These are phyloP conservation scores for Fusarium miscanthi DNA, from an alignment of 2,329 filamentous ascomycete species.

Conservation along the genomic window DNA sequence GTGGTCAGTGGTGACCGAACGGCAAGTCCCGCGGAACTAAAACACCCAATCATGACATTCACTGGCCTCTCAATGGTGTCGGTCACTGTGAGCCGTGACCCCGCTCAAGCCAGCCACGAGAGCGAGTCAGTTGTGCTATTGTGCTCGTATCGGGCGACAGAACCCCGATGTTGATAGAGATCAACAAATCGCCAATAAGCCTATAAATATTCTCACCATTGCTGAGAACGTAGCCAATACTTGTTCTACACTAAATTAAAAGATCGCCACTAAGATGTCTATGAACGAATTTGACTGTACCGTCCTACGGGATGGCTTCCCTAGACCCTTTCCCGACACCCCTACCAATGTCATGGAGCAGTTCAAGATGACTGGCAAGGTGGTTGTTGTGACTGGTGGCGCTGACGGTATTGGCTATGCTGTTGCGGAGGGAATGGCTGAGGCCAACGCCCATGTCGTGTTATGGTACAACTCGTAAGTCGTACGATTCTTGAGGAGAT, in stretches of 20 bases:
- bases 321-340: slow-evolving; percentile 38
- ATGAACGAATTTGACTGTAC: background rate
- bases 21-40: background rate
- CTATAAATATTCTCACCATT: background rate
- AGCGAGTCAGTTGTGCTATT: background rate
- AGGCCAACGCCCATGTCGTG: slow-evolving; percentile 55
- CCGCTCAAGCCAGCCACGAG: background rate
- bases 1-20: no score
- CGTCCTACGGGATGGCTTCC: background rate
- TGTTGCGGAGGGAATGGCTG: slow-evolving; percentile 58
- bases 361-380: slow-evolving; percentile 53
- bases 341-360: slow-evolving; percentile 50
- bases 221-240: background rate
- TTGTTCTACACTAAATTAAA: background rate
- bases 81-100: background rate
- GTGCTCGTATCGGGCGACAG: background rate
- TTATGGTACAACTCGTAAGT: slow-evolving; percentile 40
- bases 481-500: accelerated
- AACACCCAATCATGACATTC: background rate
- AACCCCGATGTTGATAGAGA: background rate
- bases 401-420: slow-evolving; percentile 58
- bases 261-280: background rate
- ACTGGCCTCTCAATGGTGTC: background rate
- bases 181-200: background rate
- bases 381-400: slow-evolving; percentile 56